Percentiles rank a stretch among this genome's conserved stretches.
These are phyloP conservation scores for Alternaria burnsii DNA, from an alignment of 2,329 filamentous ascomycete species.

Conservation along the genomic window DNA sequence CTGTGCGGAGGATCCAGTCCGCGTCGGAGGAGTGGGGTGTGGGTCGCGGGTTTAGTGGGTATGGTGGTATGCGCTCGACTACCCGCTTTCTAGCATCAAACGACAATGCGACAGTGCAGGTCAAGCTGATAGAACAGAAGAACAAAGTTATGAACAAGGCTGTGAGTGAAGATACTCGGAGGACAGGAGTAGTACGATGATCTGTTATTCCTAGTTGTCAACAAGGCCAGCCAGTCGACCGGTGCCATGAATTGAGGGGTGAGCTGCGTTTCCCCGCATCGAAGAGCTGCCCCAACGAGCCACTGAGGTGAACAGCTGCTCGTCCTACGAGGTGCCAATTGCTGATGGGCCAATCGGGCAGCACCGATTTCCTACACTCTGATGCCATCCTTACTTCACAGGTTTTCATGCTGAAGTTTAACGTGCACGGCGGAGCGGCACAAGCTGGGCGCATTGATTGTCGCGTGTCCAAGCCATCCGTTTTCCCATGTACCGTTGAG, in stretches of 20 bases:
- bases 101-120: slow-evolving; percentile 6
- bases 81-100: slow-evolving; percentile 8
- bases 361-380: slow-evolving; percentile 16
- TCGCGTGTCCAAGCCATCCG: slow-evolving; percentile 13
- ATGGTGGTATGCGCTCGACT: slow-evolving; percentile 7
- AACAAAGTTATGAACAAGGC: slow-evolving; percentile 15
- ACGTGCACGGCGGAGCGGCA: slow-evolving; percentile 9
- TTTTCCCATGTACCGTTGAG: not conserved
- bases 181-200: slow-evolving; percentile 3
- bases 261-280: slow-evolving; percentile 35
- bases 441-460: slow-evolving; percentile 8
- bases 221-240: slow-evolving; percentile 25
- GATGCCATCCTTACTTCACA: slow-evolving; percentile 14
- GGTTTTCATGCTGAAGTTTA: not conserved
- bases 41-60: slow-evolving; percentile 20
- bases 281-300: slow-evolving; percentile 28
- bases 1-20: slow-evolving; percentile 19
- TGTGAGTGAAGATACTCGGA: slow-evolving; percentile 17
- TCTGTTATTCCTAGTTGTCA: slow-evolving; percentile 16
- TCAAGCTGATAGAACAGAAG: slow-evolving; percentile 1
- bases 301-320: slow-evolving; percentile 24
- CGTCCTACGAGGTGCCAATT: slow-evolving; percentile 13
- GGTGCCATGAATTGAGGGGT: slow-evolving; percentile 35
- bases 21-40: slow-evolving; percentile 21
- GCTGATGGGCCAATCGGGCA: slow-evolving; percentile 26